phyloP scores from a whole-genome alignment of 768 basidiomycete species.

The Exsudoporus frostii region DNA sequence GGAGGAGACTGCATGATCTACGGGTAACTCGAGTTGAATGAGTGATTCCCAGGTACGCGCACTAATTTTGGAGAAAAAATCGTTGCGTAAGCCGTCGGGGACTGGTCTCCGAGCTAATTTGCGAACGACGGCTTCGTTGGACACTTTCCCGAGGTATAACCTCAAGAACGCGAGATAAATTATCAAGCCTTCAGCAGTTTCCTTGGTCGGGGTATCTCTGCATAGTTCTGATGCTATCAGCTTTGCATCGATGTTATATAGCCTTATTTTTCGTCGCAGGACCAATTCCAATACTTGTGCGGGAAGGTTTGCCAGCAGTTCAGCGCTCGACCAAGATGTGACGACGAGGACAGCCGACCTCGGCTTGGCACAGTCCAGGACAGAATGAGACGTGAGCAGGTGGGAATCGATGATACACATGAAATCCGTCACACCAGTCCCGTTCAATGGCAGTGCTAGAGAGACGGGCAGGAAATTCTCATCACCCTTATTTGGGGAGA shows the following conservation, averaged over 20 bases:
- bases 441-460: constrained; percentile 55
- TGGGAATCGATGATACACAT: constrained; percentile 70
- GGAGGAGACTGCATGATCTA: constrained; percentile 14
- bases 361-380: constrained; percentile 63
- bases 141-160: constrained; percentile 71
- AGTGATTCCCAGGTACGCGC: constrained; percentile 66
- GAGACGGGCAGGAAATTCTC: constrained; percentile 50
- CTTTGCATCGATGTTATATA: constrained; percentile 61
- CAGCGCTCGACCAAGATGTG: constrained; percentile 72
- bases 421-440: constrained; percentile 59
- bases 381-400: constrained; percentile 73
- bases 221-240: constrained; percentile 39
- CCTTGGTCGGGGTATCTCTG: constrained; percentile 33
- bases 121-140: constrained; percentile 49
- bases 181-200: constrained; percentile 52
- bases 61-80: constrained; percentile 47
- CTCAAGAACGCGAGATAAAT: constrained; percentile 80
- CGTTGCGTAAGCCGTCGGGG: constrained; percentile 43
- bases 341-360: constrained; percentile 71
- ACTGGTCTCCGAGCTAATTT: constrained; percentile 48
- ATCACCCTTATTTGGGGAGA: constrained; percentile 45
- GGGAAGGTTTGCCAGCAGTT: constrained; percentile 68
- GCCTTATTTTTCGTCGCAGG: constrained; percentile 48
- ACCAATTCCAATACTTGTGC: constrained; percentile 39
- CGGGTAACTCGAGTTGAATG: constrained; percentile 48